Evolutionary conservation across 345 rosid genomes (phyloP), one percentile per base, ranked within the genome.

Genomic region (Aquilaria sinensis): DNA sequence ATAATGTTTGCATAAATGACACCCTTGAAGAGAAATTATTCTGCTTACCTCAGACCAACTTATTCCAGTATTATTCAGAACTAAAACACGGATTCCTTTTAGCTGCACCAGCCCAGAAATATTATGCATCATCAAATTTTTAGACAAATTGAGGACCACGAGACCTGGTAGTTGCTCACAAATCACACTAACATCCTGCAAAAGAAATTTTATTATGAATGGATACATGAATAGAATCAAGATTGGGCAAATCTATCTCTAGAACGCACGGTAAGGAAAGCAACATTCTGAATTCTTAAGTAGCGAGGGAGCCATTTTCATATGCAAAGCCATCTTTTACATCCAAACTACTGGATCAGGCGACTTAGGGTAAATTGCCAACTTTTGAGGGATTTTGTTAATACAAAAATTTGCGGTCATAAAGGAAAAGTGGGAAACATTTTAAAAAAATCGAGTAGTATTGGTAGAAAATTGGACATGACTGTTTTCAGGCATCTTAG

Each of bases 131-230:
- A 93, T 75, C 61, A 80, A 72, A 74, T 90, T 93, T 71, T 66
- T 55, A 46, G 99, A 88, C 62, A 93, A 54, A 78, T 88, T 88
- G 61, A 93, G 81, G 0, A 82, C 81, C 16, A 70, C 58, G 68
- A 93, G 95, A 15, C 75, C 60, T 46, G 88, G 88, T 70, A 90
- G 69, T 69, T 86, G 86, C 72, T 86, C 81, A 63, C 92, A 90
- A 46, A 93, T 78, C 66, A 69, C 68, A 64, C 85, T 83, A 43
- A 85, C 64, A 70, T 81, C 96, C 99, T 93, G 84, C 65, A 78
- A 62, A 30, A 43, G 66, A 62, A 23, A 52, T 61, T 61, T 34
- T 23, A 49, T 59, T 32, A 53, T 6, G 51, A 69, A 64, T 46
- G 37, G 32, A 15, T 48, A 47, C 32, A 47, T 10, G 46, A 16